Evolutionary conservation across 805 yeast genomes (phyloP).

Genomic region (Saccharomycopsis sp.): DNA sequence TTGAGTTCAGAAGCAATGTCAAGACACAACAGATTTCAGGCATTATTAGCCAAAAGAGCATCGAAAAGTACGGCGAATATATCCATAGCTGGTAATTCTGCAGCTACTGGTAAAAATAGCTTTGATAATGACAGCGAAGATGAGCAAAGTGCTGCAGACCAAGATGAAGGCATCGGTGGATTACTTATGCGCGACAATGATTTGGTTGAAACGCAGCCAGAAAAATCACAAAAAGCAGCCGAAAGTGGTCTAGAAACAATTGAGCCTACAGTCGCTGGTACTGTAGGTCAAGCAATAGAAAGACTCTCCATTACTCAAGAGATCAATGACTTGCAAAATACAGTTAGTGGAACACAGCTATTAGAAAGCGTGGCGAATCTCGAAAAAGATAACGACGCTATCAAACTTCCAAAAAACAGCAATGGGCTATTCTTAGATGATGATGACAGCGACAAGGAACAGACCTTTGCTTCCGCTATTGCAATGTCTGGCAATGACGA

Average conservation of each 20-base stretch:
- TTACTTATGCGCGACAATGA: not conserved
- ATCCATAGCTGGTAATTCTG: not conserved
- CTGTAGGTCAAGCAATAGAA: not conserved
- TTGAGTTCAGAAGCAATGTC: constrained; percentile 10
- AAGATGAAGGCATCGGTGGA: not conserved
- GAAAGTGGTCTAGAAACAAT: not conserved
- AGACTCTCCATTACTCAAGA: not conserved
- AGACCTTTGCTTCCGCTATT: too few relatives aligned
- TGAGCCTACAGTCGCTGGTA: not conserved
- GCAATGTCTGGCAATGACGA: too few relatives aligned
- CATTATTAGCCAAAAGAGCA: constrained; percentile 15
- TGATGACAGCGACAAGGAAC: constrained; percentile 6
- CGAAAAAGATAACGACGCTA: not conserved
- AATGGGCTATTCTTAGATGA: constrained; percentile 1
- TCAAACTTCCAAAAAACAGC: not conserved
- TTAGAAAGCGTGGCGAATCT: constrained; percentile 4
- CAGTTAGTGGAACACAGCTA: not conserved
- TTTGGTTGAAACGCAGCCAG: constrained; percentile 1
- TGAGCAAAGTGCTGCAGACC: not conserved
- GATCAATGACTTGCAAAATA: not conserved
- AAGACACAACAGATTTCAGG: constrained; percentile 19
- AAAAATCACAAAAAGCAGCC: not conserved
- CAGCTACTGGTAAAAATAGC: not conserved
- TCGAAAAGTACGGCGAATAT: not conserved
- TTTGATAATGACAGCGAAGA: constrained; percentile 7